phyloP scores from a whole-genome alignment of 768 basidiomycete species.

The Rhizopogon roseolus region DNA sequence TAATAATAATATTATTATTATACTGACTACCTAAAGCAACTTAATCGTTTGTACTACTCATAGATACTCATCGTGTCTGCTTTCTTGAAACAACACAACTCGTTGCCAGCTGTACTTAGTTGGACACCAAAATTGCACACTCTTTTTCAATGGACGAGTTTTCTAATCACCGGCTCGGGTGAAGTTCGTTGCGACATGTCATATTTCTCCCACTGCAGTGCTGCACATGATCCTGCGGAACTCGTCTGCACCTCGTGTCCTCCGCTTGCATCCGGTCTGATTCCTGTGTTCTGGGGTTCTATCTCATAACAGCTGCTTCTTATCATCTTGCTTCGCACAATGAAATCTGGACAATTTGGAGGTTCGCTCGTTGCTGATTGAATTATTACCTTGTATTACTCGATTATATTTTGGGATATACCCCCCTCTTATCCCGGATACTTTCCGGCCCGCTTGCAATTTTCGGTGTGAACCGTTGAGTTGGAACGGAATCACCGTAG shows the following conservation, averaged over 20 bases:
- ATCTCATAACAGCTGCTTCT: constrained; percentile 8
- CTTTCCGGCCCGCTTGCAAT: neutral
- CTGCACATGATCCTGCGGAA: constrained; percentile 15
- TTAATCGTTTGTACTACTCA: constrained; percentile 16
- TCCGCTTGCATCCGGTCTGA: constrained; percentile 18
- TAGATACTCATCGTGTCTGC: constrained; percentile 1
- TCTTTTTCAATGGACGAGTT: constrained; percentile 14
- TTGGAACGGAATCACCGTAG: neutral
- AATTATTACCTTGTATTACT: neutral
- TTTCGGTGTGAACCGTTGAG: neutral
- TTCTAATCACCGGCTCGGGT: constrained; percentile 17
- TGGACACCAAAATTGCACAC: constrained; percentile 11
- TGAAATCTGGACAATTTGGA: neutral
- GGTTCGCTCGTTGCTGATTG: neutral
- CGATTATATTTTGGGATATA: neutral
- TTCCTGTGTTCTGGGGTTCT: constrained; percentile 8
- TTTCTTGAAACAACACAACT: constrained; percentile 23
- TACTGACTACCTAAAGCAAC: constrained; percentile 26
- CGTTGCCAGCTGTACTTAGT: constrained; percentile 7
- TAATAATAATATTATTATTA: constrained; percentile 30
- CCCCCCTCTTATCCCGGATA: neutral
- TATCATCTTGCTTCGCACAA: constrained; percentile 1
- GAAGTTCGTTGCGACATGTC: constrained; percentile 11
- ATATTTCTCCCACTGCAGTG: constrained; percentile 12
- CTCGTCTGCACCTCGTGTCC: constrained; percentile 16